Evolutionary conservation across 192 early-diverging fungal genomes (phyloP).

Genomic region (Umbelopsis ramanniana): DNA sequence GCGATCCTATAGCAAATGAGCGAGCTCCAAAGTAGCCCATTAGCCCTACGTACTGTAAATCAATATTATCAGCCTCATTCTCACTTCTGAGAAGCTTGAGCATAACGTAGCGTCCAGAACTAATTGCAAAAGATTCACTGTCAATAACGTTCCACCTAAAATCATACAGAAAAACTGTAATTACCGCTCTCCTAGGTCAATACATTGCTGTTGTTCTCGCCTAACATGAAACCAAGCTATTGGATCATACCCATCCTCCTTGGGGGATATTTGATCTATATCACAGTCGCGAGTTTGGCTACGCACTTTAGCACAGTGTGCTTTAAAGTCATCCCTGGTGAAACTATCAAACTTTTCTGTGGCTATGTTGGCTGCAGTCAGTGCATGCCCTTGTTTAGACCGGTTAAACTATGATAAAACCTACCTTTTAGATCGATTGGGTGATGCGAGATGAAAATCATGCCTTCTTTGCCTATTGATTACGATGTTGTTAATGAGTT

Average conservation of each 20-base stretch:
- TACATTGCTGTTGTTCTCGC: conserved; percentile 15
- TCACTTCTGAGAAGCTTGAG: conserved; percentile 53
- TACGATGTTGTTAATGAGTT: neutral
- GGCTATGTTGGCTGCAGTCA: conserved; percentile 21
- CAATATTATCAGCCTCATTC: conserved; percentile 54
- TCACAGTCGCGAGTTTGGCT: neutral
- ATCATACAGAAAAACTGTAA: neutral
- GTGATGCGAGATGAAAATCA: conserved; percentile 56
- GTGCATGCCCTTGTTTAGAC: neutral
- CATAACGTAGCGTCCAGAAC: conserved; percentile 56
- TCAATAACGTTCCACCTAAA: neutral
- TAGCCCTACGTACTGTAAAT: conserved; percentile 58
- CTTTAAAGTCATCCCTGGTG: conserved; percentile 34
- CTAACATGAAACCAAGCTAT: conserved; percentile 40
- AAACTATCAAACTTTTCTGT: conserved; percentile 41
- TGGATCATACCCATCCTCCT: conserved; percentile 31
- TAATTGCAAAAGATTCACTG: conserved; percentile 6
- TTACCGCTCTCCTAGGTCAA: conserved; percentile 32
- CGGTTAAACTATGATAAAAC: no score
- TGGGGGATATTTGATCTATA: neutral
- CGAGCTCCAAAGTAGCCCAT: conserved; percentile 45
- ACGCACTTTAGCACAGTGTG: conserved; percentile 7
- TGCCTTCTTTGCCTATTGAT: conserved; percentile 49
- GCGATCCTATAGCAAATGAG: conserved; percentile 26
- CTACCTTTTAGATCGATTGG: conserved; percentile 49